These are phyloP conservation scores for Syzygium malaccense DNA, from an alignment of 441 rosid genomes.

Conservation along the genomic window DNA sequence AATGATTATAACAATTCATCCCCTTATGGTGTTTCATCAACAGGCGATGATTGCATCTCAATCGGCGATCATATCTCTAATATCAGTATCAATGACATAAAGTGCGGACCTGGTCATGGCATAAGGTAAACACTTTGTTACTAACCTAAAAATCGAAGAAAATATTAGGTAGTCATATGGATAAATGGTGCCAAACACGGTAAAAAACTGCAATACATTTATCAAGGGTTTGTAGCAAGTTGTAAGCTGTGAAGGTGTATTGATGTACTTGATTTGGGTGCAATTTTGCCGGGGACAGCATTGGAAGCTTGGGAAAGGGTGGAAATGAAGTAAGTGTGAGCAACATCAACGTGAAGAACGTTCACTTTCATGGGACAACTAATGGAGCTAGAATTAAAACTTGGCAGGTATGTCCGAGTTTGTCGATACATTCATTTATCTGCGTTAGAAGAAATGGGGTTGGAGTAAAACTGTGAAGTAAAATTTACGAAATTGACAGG, in stretches of 20 bases:
- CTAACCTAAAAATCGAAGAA: neutral
- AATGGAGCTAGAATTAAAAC: slow-evolving; percentile 36
- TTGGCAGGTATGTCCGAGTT: slow-evolving; percentile 12
- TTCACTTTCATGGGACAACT: slow-evolving; percentile 4
- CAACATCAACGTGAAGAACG: slow-evolving; percentile 7
- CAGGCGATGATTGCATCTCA: slow-evolving; percentile 7
- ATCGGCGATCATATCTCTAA: neutral
- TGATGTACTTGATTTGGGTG: neutral
- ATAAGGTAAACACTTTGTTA: neutral
- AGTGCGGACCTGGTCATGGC: slow-evolving; percentile 8
- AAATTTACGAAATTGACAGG: neutral
- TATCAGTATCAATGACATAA: neutral
- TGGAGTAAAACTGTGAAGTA: neutral
- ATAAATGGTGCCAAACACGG: neutral
- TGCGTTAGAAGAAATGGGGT: neutral
- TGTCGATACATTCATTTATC: neutral
- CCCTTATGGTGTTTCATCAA: neutral
- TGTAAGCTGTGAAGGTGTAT: neutral
- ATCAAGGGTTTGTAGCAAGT: neutral
- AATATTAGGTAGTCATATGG: neutral
- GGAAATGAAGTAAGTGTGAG: neutral
- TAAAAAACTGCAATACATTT: neutral
- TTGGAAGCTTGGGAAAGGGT: slow-evolving; percentile 2
- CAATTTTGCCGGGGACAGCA: neutral
- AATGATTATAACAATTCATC: neutral